A percentile compares a stretch with the other conserved stretches of the same genome.
phyloP scores from a whole-genome alignment of 345 rosid genomes.

The rapeseed (Brassica napus) region DNA sequence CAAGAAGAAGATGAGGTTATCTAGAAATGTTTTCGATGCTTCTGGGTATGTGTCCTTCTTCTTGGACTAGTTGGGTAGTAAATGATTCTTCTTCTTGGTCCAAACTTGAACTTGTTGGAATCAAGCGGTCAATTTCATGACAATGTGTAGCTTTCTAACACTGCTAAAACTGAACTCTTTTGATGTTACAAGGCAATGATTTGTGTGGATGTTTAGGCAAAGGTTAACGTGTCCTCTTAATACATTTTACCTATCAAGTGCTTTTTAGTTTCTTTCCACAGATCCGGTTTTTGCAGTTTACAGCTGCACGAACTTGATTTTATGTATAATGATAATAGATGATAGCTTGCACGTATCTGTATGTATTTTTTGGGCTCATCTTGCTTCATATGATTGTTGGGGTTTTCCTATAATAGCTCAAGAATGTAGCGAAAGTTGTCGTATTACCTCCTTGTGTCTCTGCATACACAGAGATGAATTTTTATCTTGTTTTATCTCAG shows the following conservation, averaged over 20 bases:
- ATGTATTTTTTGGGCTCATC: background rate
- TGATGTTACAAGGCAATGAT: background rate
- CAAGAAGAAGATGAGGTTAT: constrained; percentile 75
- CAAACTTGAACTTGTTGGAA: background rate
- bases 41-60: constrained; percentile 51
- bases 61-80: background rate
- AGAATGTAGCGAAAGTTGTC: background rate
- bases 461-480: constrained; percentile 3
- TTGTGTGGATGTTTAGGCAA: background rate
- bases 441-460: background rate
- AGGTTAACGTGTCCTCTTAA: no score
- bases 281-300: background rate
- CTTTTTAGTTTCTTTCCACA: background rate
- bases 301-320: background rate
- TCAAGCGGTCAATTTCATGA: background rate
- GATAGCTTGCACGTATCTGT: constrained; percentile 1
- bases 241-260: background rate
- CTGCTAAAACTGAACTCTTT: background rate
- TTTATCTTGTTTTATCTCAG: constrained; percentile 10
- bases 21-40: constrained; percentile 53
- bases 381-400: background rate
- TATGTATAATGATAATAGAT: background rate
- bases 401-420: background rate
- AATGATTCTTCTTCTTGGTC: background rate
- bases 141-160: background rate